Evolutionary conservation across 2,329 filamentous ascomycete genomes (phyloP).

Genomic region (Huntiella moniliformis): DNA sequence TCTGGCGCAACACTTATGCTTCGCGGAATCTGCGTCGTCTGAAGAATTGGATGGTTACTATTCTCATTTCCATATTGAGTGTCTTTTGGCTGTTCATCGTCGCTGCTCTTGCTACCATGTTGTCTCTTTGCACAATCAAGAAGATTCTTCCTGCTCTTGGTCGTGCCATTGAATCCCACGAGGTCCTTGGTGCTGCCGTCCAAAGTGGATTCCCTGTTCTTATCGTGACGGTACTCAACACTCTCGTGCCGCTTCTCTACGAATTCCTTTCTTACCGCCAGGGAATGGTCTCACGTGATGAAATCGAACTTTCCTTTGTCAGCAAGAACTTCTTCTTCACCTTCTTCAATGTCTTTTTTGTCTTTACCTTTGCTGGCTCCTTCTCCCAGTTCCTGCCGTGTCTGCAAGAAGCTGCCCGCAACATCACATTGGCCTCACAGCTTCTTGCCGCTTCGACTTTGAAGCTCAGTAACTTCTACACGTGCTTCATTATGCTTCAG

Average conservation of each 20-base stretch:
- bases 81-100: conserved; percentile 78
- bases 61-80: conserved; percentile 65
- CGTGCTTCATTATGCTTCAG: conserved; percentile 85
- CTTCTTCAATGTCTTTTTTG: conserved; percentile 96
- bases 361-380: conserved; percentile 78
- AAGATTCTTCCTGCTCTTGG: conserved; percentile 54
- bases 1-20: conserved; percentile 87
- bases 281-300: conserved; percentile 86
- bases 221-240: conserved; percentile 68
- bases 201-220: conserved; percentile 77
- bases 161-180: conserved; percentile 45
- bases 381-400: conserved; percentile 57
- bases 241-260: conserved; percentile 84
- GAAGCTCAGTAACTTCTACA: conserved; percentile 64
- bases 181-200: conserved; percentile 55
- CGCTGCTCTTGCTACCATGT: conserved; percentile 54
- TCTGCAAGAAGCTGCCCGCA: conserved; percentile 55
- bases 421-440: conserved; percentile 60
- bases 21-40: conserved; percentile 54
- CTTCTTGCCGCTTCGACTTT: conserved; percentile 61
- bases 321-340: conserved; percentile 99
- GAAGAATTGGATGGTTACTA: conserved; percentile 67
- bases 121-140: conserved; percentile 66
- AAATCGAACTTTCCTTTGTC: conserved; percentile 84
- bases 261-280: conserved; percentile 81